Evolutionary conservation across 78 protist genomes (phyloP), one percentile per base, ranked within the genome.

Genomic region (Chrysochromulina tobinii): DNA sequence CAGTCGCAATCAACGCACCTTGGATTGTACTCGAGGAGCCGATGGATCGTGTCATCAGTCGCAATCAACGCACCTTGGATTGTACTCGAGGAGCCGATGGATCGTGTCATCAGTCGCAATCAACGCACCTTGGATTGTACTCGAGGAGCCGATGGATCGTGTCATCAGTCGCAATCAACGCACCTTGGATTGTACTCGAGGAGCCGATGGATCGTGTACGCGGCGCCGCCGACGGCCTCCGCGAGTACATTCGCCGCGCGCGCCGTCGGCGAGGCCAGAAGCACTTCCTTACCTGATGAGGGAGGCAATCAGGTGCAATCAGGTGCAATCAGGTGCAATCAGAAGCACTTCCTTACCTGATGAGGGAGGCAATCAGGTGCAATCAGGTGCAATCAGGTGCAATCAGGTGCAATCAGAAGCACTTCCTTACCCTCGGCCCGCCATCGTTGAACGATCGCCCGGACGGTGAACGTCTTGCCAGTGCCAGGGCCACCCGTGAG

Each of bases 401-500:
- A 38, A 38, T 38, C 38, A 38, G 89, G 89, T 69, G 73, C 27
- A 4, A 72, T 72, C 25, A 84, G 50, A 27, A 4, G 8, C 58
- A 84, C 53, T 9, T 9, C 21, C 75, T n/a, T n/a, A 18, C 89
- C 73, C 23, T 27, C 23, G 54, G 0, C 61, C 57, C 7, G 0
- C 89, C 67, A 61, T 5, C 6, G 38, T 1, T n/a, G n/a, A 14
- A 84, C 72, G 21, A 84, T 17, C 21, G 9, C 8, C 48, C 68
- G 55, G 15, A 84, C 59, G 20, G 89, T 59, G 89, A 14, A 14
- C 59, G 89, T 84, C 72, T 84, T 84, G 50, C 89, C 89, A 17
- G 89, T 84, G 59, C 89, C 89, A 20, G 89, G 89, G 3, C 87
- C 87, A 2, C 84, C 84, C 9, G 84, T 75, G 9, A 75, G 84